Evolutionary conservation across 305 asterid genomes (phyloP).

Genomic region (Caryopteris hybrid): DNA sequence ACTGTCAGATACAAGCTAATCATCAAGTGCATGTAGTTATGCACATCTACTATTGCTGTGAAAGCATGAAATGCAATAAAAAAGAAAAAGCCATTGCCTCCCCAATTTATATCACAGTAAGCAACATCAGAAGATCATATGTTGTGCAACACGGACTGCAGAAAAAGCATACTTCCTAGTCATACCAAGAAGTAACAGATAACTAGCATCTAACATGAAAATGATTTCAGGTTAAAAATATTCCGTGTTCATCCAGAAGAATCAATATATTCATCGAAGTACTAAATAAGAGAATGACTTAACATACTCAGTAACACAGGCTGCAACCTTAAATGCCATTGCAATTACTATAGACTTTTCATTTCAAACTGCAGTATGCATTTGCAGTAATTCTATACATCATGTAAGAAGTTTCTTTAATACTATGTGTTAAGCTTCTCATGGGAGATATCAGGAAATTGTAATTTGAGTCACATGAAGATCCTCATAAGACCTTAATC

Average conservation of each 20-base stretch:
- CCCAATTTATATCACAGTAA: neutral
- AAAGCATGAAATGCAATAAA: constrained; percentile 12
- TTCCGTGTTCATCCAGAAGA: neutral
- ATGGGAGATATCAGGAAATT: neutral
- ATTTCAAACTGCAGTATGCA: constrained; percentile 4
- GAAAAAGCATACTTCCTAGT: neutral
- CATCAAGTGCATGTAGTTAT: constrained; percentile 10
- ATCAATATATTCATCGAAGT: constrained; percentile 3
- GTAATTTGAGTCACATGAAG: constrained; percentile 7
- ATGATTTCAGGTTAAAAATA: neutral
- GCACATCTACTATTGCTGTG: constrained; percentile 1
- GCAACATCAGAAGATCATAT: neutral
- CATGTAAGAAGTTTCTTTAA: neutral
- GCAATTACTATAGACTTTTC: neutral
- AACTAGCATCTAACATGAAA: neutral
- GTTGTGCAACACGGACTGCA: neutral
- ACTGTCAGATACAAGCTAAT: constrained; percentile 24
- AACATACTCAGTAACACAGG: neutral
- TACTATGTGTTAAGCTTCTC: constrained; percentile 2
- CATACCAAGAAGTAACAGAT: constrained; percentile 3
- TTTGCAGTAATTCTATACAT: neutral
- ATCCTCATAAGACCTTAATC: neutral
- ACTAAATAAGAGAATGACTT: neutral
- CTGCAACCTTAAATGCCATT: neutral
- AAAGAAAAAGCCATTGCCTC: neutral